These are phyloP conservation scores for Kwoniella mangroviensis DNA, from an alignment of 768 basidiomycete species.

Conservation along the genomic window DNA sequence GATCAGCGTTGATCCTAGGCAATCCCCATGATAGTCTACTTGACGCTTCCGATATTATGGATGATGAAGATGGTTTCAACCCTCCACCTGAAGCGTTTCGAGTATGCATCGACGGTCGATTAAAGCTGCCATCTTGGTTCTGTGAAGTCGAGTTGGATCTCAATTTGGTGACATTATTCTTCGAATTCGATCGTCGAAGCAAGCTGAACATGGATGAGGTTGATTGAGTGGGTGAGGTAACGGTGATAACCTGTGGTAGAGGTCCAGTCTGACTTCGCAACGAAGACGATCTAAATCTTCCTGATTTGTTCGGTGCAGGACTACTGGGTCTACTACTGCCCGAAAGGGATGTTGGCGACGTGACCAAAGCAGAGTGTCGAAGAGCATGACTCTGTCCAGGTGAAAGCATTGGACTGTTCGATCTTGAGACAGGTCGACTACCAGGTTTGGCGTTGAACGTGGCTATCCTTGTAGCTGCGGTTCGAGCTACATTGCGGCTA, in stretches of 20 bases:
- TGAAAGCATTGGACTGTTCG: slow-evolving; percentile 15
- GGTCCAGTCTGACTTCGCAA: slow-evolving; percentile 12
- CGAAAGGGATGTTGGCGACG: not conserved
- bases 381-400: slow-evolving; percentile 8
- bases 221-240: slow-evolving; percentile 13
- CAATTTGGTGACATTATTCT: slow-evolving; percentile 8
- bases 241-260: not conserved
- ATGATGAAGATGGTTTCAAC: slow-evolving; percentile 18
- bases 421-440: slow-evolving; percentile 14
- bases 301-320: slow-evolving; percentile 2
- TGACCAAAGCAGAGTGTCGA: slow-evolving; percentile 33
- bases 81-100: slow-evolving; percentile 13
- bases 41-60: slow-evolving; percentile 15
- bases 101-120: slow-evolving; percentile 10
- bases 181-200: slow-evolving; percentile 19
- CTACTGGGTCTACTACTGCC: slow-evolving; percentile 3
- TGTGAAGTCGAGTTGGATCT: not conserved
- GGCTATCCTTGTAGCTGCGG: slow-evolving; percentile 32
- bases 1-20: slow-evolving; percentile 26
- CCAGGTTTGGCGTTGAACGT: slow-evolving; percentile 35
- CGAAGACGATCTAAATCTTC: slow-evolving; percentile 19
- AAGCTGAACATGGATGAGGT: slow-evolving; percentile 17
- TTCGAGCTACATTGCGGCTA: slow-evolving; percentile 18
- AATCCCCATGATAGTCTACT: slow-evolving; percentile 34
- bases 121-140: not conserved